Evolutionary conservation across 306 rosid genomes (phyloP).

Genomic region (Quercus dentata): DNA sequence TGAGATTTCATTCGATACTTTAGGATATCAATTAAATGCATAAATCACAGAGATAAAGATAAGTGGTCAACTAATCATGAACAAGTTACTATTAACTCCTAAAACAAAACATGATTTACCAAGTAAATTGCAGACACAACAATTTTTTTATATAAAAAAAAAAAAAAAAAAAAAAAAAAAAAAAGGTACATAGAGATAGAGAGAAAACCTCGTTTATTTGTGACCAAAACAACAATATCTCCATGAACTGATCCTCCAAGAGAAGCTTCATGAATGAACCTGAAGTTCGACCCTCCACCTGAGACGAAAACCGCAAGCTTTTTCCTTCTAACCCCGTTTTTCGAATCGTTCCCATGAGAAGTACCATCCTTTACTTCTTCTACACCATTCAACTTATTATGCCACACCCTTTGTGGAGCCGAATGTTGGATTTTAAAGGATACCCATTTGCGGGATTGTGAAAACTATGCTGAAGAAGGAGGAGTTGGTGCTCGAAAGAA

Average conservation of each 20-base stretch:
- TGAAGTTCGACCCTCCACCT: slow-evolving; percentile 90
- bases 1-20: too few species aligned
- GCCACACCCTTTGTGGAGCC: slow-evolving; percentile 6
- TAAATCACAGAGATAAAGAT: too few species aligned
- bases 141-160: too few species aligned
- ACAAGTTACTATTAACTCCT: background rate
- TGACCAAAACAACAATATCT: slow-evolving; percentile 63
- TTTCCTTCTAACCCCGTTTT: slow-evolving; percentile 40
- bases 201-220: slow-evolving; percentile 55
- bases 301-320: slow-evolving; percentile 78
- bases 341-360: slow-evolving; percentile 8
- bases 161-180: background rate
- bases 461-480: slow-evolving; percentile 20
- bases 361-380: slow-evolving; percentile 9
- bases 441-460: slow-evolving; percentile 28
- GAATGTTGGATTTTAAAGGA: slow-evolving; percentile 15
- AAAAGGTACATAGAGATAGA: background rate
- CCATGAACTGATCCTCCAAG: slow-evolving; percentile 60
- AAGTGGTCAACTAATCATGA: background rate
- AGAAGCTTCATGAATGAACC: slow-evolving; percentile 69
- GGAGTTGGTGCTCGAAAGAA: slow-evolving; percentile 8
- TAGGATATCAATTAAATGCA: too few species aligned
- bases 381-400: slow-evolving; percentile 7
- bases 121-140: background rate
- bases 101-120: background rate